phyloP scores from a whole-genome alignment of 2,329 filamentous ascomycete genomes.

The Penicillium sp. region DNA sequence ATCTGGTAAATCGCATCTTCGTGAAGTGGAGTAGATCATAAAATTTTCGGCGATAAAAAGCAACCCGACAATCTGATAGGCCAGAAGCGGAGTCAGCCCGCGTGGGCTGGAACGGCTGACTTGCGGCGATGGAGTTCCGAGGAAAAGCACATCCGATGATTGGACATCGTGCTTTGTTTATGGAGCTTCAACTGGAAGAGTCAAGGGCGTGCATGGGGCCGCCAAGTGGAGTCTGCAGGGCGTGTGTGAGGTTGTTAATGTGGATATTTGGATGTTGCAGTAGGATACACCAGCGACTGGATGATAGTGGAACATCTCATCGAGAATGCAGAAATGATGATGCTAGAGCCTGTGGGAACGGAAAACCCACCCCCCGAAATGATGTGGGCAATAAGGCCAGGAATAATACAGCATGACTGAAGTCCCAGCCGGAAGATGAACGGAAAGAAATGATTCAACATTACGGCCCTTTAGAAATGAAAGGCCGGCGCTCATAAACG shows the following conservation, averaged over 20 bases:
- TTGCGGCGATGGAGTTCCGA: not conserved
- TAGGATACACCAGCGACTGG: no score
- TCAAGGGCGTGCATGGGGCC: not conserved
- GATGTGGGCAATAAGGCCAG: no score
- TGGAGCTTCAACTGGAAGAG: not conserved
- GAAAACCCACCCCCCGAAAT: no score
- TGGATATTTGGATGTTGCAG: no score
- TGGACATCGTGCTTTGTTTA: not conserved
- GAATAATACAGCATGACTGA: no score
- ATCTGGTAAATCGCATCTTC: not conserved
- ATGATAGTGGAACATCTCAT: no score
- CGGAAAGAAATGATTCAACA: not conserved
- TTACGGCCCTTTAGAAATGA: constrained; percentile 7
- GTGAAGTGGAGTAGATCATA: not conserved
- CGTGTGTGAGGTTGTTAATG: not conserved
- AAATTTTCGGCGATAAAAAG: not conserved
- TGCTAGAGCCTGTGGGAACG: no score
- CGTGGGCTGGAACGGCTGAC: not conserved
- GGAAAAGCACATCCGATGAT: not conserved
- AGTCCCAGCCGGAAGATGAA: no score
- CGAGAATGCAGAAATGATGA: no score
- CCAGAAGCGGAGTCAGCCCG: not conserved
- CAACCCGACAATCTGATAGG: not conserved
- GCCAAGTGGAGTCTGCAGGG: not conserved
- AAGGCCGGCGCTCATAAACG: constrained; percentile 4